Conservation (phyloP, 305 asterid species). For the Rubia occidens region DNA sequence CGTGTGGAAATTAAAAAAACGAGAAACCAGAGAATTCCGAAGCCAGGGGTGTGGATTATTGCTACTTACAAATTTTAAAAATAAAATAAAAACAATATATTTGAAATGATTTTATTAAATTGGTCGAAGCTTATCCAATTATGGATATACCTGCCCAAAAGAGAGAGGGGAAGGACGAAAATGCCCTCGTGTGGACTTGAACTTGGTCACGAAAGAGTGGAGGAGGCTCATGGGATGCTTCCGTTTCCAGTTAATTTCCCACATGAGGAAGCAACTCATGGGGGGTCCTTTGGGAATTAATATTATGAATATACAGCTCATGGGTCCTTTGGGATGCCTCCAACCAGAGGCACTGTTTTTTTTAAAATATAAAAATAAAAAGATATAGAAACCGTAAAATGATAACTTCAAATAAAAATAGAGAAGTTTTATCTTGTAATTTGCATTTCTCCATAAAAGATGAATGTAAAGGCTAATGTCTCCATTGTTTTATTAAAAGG, state of each 20-base stretch:
- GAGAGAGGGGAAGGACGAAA: constrained; percentile 3
- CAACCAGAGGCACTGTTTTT: too few species aligned
- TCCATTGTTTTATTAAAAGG: too few species aligned
- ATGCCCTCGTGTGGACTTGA: constrained; percentile 10
- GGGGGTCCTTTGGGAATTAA: neutral
- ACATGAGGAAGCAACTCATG: neutral
- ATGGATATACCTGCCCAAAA: constrained; percentile 19
- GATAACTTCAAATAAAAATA: too few species aligned
- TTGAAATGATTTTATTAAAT: neutral
- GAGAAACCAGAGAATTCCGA: constrained; percentile 27
- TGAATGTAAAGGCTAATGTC: too few species aligned
- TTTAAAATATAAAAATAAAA: too few species aligned
- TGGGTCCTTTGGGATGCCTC: too few species aligned
- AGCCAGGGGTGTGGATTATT: constrained; percentile 26
- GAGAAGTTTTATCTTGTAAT: too few species aligned
- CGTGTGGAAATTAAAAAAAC: constrained; percentile 36
- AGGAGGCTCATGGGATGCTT: neutral
- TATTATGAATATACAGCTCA: neutral
- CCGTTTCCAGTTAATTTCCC: constrained; percentile 7
- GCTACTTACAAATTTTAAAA: constrained; percentile 4
- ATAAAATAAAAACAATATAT: too few species aligned
- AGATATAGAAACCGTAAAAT: too few species aligned
- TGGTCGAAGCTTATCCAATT: constrained; percentile 32
- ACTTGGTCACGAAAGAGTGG: constrained; percentile 1
- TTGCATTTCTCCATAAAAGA: too few species aligned